Evolutionary conservation across 768 basidiomycete species (phyloP).

Genomic region (Podaxis sp.): DNA sequence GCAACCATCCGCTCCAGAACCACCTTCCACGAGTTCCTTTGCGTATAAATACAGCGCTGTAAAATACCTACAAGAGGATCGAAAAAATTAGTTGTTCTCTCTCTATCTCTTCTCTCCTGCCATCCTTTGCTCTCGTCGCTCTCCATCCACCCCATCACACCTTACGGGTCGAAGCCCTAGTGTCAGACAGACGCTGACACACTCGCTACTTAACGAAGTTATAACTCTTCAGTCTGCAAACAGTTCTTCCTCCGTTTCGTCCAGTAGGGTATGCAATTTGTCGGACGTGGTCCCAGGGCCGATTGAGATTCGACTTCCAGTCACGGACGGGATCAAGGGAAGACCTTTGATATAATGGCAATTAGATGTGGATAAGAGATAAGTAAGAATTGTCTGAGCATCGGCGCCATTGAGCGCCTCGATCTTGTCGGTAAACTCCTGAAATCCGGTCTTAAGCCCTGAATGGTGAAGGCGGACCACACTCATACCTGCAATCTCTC

Average conservation of each 20-base stretch:
- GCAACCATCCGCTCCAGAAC: too few species aligned
- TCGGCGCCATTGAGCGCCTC: background rate
- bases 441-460: background rate
- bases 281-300: background rate
- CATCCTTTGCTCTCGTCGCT: too few species aligned
- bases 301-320: conserved; percentile 24
- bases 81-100: too few species aligned
- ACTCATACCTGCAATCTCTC: background rate
- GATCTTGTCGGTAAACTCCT: background rate
- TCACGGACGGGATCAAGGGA: conserved; percentile 33
- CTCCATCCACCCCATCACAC: too few species aligned
- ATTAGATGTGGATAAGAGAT: conserved; percentile 32
- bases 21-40: too few species aligned
- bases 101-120: too few species aligned
- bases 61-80: too few species aligned
- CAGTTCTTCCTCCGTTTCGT: conserved; percentile 7
- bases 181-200: too few species aligned
- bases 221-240: too few species aligned
- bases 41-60: too few species aligned
- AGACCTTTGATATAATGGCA: conserved; percentile 33
- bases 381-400: conserved; percentile 23
- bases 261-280: conserved; percentile 27
- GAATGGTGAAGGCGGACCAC: background rate
- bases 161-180: too few species aligned
- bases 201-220: too few species aligned